A percentile compares a stretch with the other conserved stretches of the same genome.
Evolutionary conservation across 1,139 yeast species (phyloP).

Genomic region (Yarrowia galli): DNA sequence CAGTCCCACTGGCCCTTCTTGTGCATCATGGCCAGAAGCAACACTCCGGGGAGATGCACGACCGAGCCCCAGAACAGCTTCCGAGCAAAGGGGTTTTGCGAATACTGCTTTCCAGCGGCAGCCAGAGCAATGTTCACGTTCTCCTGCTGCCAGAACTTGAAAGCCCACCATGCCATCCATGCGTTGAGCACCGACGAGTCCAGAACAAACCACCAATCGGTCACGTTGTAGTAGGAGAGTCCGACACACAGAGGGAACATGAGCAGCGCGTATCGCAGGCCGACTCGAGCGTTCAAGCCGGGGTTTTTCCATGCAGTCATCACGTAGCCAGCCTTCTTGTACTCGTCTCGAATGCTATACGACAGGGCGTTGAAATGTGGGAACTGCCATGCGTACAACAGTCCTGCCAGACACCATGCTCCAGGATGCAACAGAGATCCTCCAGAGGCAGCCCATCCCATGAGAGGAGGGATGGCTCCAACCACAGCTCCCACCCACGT

Average conservation of each 20-base stretch:
- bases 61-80: constrained; percentile 94
- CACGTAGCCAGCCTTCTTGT: constrained; percentile 90
- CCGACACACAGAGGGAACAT: constrained; percentile 96
- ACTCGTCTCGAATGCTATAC: constrained; percentile 86
- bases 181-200: constrained; percentile 85
- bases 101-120: constrained; percentile 41
- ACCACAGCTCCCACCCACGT: constrained; percentile 99
- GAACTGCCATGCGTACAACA: constrained; percentile 97
- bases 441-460: constrained; percentile 98
- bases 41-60: constrained; percentile 88
- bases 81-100: constrained; percentile 73
- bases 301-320: constrained; percentile 98
- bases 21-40: constrained; percentile 91
- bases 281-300: constrained; percentile 88
- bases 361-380: constrained; percentile 96
- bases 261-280: constrained; percentile 81
- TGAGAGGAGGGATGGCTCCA: constrained; percentile 97
- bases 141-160: constrained; percentile 70
- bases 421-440: constrained; percentile 78
- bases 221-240: constrained; percentile 74
- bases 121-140: constrained; percentile 40
- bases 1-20: constrained; percentile 96
- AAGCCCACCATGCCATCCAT: constrained; percentile 85
- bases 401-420: constrained; percentile 91
- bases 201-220: constrained; percentile 79